phyloP scores from a whole-genome alignment of 805 yeast species.

The Teunomyces stri region DNA sequence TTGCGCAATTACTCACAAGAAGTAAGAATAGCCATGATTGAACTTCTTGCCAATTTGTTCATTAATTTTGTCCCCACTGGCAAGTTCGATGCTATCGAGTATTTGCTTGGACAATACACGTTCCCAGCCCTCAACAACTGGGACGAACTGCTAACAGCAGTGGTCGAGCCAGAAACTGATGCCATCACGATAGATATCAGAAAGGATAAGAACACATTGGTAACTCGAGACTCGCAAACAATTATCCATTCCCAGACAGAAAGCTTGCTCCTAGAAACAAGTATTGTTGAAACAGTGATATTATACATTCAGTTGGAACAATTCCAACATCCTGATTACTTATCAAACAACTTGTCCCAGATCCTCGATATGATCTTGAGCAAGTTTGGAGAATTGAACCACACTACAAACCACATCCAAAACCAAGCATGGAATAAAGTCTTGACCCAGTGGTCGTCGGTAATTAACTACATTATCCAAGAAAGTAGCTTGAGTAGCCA shows the following conservation, averaged over 20 bases:
- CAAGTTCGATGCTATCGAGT: conserved; percentile 33
- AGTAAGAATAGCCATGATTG: conserved; percentile 36
- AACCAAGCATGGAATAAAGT: conserved; percentile 32
- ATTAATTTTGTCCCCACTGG: conserved; percentile 39
- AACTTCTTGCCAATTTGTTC: conserved; percentile 32
- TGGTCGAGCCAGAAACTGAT: conserved; percentile 20
- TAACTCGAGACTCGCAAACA: conserved; percentile 26
- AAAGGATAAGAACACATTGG: conserved; percentile 20
- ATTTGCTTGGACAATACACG: conserved; percentile 29
- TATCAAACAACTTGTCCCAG: conserved; percentile 23
- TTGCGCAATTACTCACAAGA: conserved; percentile 33
- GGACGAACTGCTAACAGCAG: conserved; percentile 21
- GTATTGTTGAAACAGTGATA: conserved; percentile 32
- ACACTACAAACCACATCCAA: conserved; percentile 24
- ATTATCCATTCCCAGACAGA: conserved; percentile 19
- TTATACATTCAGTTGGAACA: conserved; percentile 40
- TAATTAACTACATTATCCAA: conserved; percentile 28
- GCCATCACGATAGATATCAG: conserved; percentile 13
- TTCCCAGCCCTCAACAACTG: conserved; percentile 32
- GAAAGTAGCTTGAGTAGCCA: conserved; percentile 39
- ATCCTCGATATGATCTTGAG: conserved; percentile 30
- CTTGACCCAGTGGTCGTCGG: conserved; percentile 26
- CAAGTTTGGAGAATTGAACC: conserved; percentile 26
- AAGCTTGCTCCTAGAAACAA: conserved; percentile 24
- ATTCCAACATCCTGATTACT: conserved; percentile 37